Percentiles rank a stretch among this genome's conserved stretches.
These are phyloP conservation scores for Bretschneidera sinensis DNA, from an alignment of 345 rosid genomes.

Conservation along the genomic window DNA sequence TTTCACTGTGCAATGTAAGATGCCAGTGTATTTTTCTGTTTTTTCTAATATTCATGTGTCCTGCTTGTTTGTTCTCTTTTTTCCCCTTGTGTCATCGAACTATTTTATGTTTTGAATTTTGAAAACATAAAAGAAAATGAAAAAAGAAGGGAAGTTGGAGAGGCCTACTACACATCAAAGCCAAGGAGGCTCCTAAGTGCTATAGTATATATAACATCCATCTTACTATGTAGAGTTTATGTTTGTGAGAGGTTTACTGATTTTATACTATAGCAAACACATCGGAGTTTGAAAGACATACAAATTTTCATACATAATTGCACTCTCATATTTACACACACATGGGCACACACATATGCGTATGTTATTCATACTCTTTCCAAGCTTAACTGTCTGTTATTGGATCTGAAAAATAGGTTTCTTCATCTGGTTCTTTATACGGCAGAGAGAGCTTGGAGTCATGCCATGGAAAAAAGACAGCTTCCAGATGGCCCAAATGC, in stretches of 20 bases:
- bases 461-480: slow-evolving; percentile 99
- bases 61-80: neutral
- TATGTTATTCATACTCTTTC: neutral
- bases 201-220: too few species aligned
- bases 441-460: slow-evolving; percentile 99
- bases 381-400: slow-evolving; percentile 12
- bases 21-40: neutral
- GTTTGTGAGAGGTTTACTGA: too few species aligned
- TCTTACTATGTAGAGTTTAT: too few species aligned
- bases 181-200: too few species aligned
- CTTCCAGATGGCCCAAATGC: slow-evolving; percentile 93
- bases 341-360: too few species aligned
- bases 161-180: too few species aligned
- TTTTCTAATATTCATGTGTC: neutral
- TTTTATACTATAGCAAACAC: too few species aligned
- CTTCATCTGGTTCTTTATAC: slow-evolving; percentile 85
- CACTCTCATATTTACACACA: neutral
- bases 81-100: neutral
- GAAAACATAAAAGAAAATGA: neutral
- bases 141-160: neutral
- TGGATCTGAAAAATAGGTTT: slow-evolving; percentile 55
- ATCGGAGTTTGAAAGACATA: neutral
- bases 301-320: neutral
- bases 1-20: neutral
- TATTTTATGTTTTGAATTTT: too few species aligned